These are phyloP conservation scores for Diplodia scrobiculata DNA, from an alignment of 2,329 filamentous ascomycete genomes.

Conservation along the genomic window DNA sequence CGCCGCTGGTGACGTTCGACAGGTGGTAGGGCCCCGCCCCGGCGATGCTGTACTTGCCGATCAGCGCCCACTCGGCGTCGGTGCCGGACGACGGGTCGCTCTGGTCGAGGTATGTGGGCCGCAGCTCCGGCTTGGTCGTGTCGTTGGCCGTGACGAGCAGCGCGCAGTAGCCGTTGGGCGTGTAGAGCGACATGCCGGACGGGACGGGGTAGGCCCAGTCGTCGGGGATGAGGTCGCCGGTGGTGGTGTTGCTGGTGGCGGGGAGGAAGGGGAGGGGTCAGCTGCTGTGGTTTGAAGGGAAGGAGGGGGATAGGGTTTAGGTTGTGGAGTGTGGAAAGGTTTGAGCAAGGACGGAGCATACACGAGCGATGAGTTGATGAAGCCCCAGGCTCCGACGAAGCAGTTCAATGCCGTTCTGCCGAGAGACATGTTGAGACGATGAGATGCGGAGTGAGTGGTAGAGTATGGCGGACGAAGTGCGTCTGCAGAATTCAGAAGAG, in stretches of 20 bases:
- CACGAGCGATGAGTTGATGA: conserved; percentile 12
- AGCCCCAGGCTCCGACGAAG: conserved; percentile 20
- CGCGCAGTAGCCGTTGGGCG: conserved; percentile 18
- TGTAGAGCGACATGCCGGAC: conserved; percentile 11
- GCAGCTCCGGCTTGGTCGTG: not conserved
- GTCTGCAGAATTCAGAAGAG: not conserved
- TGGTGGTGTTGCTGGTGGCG: conserved; percentile 6
- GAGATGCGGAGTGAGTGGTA: not conserved
- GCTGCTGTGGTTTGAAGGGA: too few relatives aligned
- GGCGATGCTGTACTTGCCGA: conserved; percentile 14
- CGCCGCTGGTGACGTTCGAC: not conserved
- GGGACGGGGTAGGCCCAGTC: conserved; percentile 21
- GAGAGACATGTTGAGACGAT: not conserved
- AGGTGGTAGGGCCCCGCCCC: conserved; percentile 13
- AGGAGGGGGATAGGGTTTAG: not conserved
- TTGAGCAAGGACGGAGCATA: not conserved
- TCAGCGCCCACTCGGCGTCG: conserved; percentile 14
- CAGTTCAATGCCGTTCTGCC: conserved; percentile 5
- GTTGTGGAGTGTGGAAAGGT: not conserved
- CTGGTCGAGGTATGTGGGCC: conserved; percentile 12
- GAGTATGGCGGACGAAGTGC: not conserved
- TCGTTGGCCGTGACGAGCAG: conserved; percentile 13
- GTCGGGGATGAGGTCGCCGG: conserved; percentile 9
- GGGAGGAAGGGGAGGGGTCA: not conserved
- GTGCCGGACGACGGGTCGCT: conserved; percentile 5